Evolutionary conservation across 768 basidiomycete species (phyloP).

Genomic region (Tulasnella calospora): DNA sequence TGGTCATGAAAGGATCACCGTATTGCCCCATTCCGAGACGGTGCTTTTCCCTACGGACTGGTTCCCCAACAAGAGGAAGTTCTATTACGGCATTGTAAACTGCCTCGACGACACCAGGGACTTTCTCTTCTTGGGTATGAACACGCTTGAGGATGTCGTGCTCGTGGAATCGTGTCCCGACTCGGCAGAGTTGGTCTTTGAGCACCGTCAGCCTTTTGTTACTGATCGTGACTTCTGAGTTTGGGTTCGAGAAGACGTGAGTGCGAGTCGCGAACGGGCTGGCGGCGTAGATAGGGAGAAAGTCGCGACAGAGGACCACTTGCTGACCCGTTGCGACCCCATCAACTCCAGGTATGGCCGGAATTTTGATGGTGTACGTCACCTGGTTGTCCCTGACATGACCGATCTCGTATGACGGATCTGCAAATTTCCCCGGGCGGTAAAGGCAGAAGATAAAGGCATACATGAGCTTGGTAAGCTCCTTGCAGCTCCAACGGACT

Average conservation of each 20-base stretch:
- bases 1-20: not conserved
- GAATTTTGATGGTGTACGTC: not conserved
- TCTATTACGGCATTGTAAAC: not conserved
- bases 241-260: constrained; percentile 3
- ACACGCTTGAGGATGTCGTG: not conserved
- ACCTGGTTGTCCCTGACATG: not conserved
- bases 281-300: constrained; percentile 3
- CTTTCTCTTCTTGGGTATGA: too few relatives aligned
- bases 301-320: not conserved
- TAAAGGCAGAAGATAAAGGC: constrained; percentile 3
- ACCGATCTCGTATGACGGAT: not conserved
- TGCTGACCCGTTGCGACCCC: not conserved
- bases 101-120: not conserved
- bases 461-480: constrained; percentile 10
- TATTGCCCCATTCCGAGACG: not conserved
- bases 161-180: not conserved
- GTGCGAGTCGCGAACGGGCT: not conserved
- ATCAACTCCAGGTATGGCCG: too few relatives aligned
- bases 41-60: not conserved
- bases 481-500: not conserved
- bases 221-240: not conserved
- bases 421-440: not conserved
- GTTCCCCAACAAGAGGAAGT: not conserved
- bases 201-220: not conserved
- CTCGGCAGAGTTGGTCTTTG: constrained; percentile 12